Evolutionary conservation across 2,329 filamentous ascomycete species (phyloP).

Genomic region (Knufia fluminis): DNA sequence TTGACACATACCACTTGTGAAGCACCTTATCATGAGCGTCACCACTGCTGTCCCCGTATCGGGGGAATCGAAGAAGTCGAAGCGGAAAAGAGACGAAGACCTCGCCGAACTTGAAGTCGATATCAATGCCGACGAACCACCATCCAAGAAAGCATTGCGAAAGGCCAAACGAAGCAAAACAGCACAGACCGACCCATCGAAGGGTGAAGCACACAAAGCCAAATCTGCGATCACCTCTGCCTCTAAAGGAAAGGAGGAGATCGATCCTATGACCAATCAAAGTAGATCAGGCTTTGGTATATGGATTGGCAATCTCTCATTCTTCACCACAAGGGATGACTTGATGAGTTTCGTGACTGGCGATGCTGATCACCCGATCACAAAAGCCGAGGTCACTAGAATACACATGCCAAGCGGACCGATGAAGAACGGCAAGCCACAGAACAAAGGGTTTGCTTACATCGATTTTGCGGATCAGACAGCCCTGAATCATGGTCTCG

Average conservation of each 20-base stretch:
- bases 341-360: constrained; percentile 64
- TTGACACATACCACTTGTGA: background rate
- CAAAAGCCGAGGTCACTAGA: constrained; percentile 66
- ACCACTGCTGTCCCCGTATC: constrained; percentile 3
- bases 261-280: constrained; percentile 29
- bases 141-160: constrained; percentile 87
- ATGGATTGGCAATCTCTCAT: constrained; percentile 96
- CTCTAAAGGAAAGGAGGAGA: constrained; percentile 13
- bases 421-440: constrained; percentile 44
- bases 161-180: constrained; percentile 64
- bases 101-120: constrained; percentile 72
- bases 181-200: constrained; percentile 9
- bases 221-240: background rate
- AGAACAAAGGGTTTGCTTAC: constrained; percentile 94
- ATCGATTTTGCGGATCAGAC: constrained; percentile 71
- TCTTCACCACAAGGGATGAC: constrained; percentile 63
- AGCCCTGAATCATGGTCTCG: constrained; percentile 66
- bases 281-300: constrained; percentile 69
- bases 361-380: constrained; percentile 28
- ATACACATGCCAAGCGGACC: constrained; percentile 63
- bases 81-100: constrained; percentile 18
- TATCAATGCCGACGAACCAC: constrained; percentile 77
- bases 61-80: constrained; percentile 1
- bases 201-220: constrained; percentile 6
- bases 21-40: constrained; percentile 13